phyloP scores from a whole-genome alignment of 2,329 filamentous ascomycete genomes.

The Aureobasidium sp. region DNA sequence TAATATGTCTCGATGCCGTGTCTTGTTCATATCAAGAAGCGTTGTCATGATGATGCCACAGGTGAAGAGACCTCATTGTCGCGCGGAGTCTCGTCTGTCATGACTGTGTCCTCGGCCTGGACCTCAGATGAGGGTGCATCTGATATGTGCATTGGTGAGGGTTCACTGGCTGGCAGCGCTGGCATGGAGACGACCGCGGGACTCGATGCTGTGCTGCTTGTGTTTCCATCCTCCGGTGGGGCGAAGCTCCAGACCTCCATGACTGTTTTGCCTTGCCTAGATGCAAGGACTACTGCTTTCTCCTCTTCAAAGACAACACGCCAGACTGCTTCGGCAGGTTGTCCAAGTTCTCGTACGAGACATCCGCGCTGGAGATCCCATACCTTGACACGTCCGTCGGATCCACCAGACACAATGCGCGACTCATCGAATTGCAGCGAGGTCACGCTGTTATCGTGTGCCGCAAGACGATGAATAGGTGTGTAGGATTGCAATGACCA shows the following conservation, averaged over 20 bases:
- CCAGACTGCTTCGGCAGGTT: conserved; percentile 93
- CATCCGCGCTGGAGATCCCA: conserved; percentile 93
- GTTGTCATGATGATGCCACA: background rate
- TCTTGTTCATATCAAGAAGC: background rate
- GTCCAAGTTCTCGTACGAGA: conserved; percentile 82
- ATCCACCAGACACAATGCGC: conserved; percentile 89
- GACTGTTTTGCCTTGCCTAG: conserved; percentile 75
- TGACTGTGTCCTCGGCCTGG: conserved; percentile 3
- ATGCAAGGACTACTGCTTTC: conserved; percentile 93
- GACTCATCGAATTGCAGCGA: conserved; percentile 96
- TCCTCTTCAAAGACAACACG: conserved; percentile 96
- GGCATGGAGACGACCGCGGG: background rate
- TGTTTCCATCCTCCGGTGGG: conserved; percentile 14
- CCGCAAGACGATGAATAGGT: conserved; percentile 87
- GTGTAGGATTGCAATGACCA: conserved; percentile 90
- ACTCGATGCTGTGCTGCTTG: background rate
- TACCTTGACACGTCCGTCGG: conserved; percentile 95
- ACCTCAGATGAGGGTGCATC: background rate
- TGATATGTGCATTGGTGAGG: conserved; percentile 8
- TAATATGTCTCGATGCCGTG: background rate
- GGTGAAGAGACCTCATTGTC: background rate
- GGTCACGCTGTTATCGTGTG: conserved; percentile 97
- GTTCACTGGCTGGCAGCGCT: background rate
- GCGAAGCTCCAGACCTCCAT: conserved; percentile 68
- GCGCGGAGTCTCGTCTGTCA: background rate